Base-by-base conservation (phyloP, 2,329 filamentous ascomycete species). In the Chaetomiaceae sp. region DNA sequence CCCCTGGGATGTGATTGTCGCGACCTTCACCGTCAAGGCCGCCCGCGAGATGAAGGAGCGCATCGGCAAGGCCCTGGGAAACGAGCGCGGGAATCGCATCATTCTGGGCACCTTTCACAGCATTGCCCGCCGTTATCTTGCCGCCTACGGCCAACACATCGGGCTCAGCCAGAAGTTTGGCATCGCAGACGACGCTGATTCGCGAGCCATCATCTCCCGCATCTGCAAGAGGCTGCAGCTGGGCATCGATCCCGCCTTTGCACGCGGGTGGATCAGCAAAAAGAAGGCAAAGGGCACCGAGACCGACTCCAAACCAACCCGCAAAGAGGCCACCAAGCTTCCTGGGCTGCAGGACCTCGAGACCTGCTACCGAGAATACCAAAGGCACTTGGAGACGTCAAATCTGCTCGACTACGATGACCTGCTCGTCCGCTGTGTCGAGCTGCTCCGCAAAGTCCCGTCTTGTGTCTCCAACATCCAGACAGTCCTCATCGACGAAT, bases 1-100 rank as follows among this genome's bases (percentile, higher is more conserved):
- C 53, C 92, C 92, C 64, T 84, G 88, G 73, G 90, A 96, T 72
- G 84, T 97, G 64, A 85, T 99, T 55, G 92, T 96, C 55, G 94
- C 92, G 57, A 97, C 92, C 0, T 99, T 99, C 67, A 99, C 94
- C 2, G 91, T 96, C 68, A 97, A 97, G 69, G 91, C 94, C 1
- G 89, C 91, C 17, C 82, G 76, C 17, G 92, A 97, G 73, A 99
- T 99, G 92, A 90, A 91, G 64, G 84, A 90, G 65, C 83, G 92
- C 7, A 89, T 97, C 53, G 83, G 85, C 0, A 85, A 80, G 54
- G 79, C 89, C n/a, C 77, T 97, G n/a, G 91, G 91, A 1, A 80
- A 87, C 56, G 85, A 85, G 6, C 73, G 85, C 15, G 88, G 91
- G 66, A 84, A 80, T 51, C 88, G 84, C 63, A 77, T 99, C 59